Base-by-base conservation (phyloP, 768 basidiomycete species). In the Naganishia vishniacii region DNA sequence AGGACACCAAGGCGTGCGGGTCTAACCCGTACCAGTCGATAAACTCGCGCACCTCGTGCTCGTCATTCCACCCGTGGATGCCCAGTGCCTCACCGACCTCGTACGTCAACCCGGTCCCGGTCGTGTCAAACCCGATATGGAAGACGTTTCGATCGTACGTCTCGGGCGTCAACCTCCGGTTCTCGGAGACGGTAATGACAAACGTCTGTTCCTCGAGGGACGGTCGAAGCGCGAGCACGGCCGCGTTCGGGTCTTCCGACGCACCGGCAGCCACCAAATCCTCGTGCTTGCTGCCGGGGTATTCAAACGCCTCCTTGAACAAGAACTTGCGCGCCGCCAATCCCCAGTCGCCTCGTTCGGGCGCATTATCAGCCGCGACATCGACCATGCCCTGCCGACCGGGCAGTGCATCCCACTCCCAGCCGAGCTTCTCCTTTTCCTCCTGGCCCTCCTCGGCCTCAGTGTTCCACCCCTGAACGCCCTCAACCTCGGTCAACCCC, bases 61-160 rank as follows among this genome's bases (percentile, higher is more conserved):
- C 83, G 73, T 98, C 92, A 77, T 99, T 98, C 92, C 93, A 97
- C 7, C 95, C 95, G 75, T 99, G 92, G 45, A 98, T 82, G 46
- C 93, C 95, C 42, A 99, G 85, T 13, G 95, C 95, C 79, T 98
- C 95, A 62, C 95, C 95, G 62, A 98, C 91, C 37, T 84, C 86
- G 77, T 99, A 99, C 78, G 88, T 91, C 67, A 99, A 82, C 9
- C 92, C 92, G 25, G 95, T 99, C 32, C 89, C 89, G 28, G 83
- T 80, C 2, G 89, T 91, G 75, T 92, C 85, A 74, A 99, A 93
- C 80, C 97, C 95, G 69, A 99, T 83, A 79, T 99, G 95, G 82
- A 98, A 98, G 32, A 99, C 92, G 78, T 99, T 98, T 70, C 95
- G 89, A 78, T 97, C 88, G 79, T 99, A 99, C 67, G 94, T 91